phyloP scores from a whole-genome alignment of 2,329 filamentous ascomycete genomes.

The Diaporthe destruens region DNA sequence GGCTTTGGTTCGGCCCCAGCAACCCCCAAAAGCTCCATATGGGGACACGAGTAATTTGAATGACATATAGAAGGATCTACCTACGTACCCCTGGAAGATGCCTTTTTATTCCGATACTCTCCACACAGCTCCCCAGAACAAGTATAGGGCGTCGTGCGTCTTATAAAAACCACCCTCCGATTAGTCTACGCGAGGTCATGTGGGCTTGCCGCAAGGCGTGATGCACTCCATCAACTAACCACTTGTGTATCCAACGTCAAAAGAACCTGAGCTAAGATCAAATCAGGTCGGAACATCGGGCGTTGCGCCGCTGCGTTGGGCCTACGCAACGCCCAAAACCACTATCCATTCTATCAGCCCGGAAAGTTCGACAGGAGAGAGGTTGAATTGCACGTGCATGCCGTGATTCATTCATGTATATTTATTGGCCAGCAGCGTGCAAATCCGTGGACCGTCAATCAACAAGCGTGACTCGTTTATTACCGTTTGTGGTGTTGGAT shows the following conservation, averaged over 20 bases:
- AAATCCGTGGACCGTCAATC: slow-evolving; percentile 17
- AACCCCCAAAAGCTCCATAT: neutral
- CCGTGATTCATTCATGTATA: neutral
- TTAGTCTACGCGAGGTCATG: neutral
- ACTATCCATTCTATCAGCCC: neutral
- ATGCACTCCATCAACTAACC: neutral
- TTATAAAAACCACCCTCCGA: neutral
- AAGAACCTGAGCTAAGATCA: neutral
- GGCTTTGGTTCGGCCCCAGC: slow-evolving; percentile 12
- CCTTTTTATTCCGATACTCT: neutral
- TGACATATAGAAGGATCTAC: slow-evolving; percentile 23
- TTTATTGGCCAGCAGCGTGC: neutral
- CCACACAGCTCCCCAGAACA: neutral
- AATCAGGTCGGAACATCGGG: slow-evolving; percentile 1
- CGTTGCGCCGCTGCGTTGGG: neutral
- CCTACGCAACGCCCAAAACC: neutral
- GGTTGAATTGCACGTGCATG: slow-evolving; percentile 2
- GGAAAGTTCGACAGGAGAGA: neutral
- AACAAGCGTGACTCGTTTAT: slow-evolving; percentile 4
- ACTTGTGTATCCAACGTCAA: neutral
- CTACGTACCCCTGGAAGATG: neutral
- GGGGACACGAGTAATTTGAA: slow-evolving; percentile 17
- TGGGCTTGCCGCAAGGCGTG: neutral
- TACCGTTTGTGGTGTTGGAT: neutral
- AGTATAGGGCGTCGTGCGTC: neutral